These are phyloP conservation scores for Ephemerocybe angulata DNA, from an alignment of 768 basidiomycete genomes.

Conservation along the genomic window DNA sequence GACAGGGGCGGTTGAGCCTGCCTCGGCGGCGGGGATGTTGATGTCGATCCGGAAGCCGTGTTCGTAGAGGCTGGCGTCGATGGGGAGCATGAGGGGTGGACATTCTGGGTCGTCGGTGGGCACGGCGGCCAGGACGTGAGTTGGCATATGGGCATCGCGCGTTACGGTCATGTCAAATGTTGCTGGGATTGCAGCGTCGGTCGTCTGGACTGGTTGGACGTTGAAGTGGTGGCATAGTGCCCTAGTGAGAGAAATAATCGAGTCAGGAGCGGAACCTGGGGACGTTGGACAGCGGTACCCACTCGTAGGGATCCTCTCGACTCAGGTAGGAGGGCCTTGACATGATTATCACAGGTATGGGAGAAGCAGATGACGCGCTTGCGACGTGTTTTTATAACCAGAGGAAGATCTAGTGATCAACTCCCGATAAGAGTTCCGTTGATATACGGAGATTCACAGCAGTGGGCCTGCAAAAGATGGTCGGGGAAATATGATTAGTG, in stretches of 20 bases:
- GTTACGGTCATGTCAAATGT: conserved; percentile 47
- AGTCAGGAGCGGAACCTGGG: background rate
- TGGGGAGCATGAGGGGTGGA: conserved; percentile 47
- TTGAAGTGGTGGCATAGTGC: conserved; percentile 46
- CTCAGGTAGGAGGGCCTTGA: conserved; percentile 31
- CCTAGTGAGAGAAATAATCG: conserved; percentile 22
- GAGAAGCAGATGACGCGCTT: background rate
- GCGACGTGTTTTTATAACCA: conserved; percentile 2
- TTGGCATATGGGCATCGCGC: conserved; percentile 46
- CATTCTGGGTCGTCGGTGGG: conserved; percentile 21
- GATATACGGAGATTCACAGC: background rate
- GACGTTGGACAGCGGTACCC: conserved; percentile 11
- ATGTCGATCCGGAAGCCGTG: conserved; percentile 30
- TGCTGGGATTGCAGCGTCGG: conserved; percentile 30
- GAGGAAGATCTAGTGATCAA: background rate
- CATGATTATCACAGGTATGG: conserved; percentile 15
- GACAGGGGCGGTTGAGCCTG: conserved; percentile 31
- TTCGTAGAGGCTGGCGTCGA: conserved; percentile 46
- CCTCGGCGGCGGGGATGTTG: conserved; percentile 30
- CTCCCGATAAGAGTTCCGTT: background rate
- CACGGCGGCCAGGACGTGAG: conserved; percentile 52
- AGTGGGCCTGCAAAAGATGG: background rate
- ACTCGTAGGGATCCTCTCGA: conserved; percentile 34
- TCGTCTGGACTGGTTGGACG: conserved; percentile 23
- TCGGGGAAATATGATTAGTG: background rate